Conservation (phyloP, 306 rosid genomes). For the Pterocarpus macrocarpus region DNA sequence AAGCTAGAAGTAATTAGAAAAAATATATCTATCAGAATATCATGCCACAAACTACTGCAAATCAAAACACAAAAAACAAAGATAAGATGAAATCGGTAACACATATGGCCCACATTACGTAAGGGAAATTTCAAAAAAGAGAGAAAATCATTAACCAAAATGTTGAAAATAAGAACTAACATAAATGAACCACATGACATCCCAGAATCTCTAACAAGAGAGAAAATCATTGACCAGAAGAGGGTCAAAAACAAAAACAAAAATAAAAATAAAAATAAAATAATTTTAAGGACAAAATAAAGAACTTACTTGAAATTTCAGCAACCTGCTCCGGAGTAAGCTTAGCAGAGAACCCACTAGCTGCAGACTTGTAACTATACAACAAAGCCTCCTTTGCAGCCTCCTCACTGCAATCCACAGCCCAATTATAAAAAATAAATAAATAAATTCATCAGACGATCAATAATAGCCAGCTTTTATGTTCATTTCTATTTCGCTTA, state of each 20-base stretch:
- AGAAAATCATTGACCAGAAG: not conserved
- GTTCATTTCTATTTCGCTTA: not conserved
- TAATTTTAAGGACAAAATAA: too few relatives aligned
- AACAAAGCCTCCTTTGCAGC: constrained; percentile 93
- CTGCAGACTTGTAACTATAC: constrained; percentile 89
- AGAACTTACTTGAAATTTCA: constrained; percentile 60
- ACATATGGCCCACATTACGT: not conserved
- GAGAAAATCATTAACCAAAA: not conserved
- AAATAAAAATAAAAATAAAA: too few relatives aligned
- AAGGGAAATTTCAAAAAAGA: not conserved
- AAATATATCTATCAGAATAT: not conserved
- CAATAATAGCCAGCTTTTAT: not conserved
- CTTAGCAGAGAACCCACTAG: constrained; percentile 94
- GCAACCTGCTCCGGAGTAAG: constrained; percentile 65
- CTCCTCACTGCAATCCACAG: constrained; percentile 66
- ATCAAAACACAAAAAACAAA: constrained; percentile 1
- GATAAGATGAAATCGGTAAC: not conserved
- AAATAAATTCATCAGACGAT: not conserved
- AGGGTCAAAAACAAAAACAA: not conserved
- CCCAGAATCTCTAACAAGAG: not conserved
- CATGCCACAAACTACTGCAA: not conserved
- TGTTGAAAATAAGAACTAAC: not conserved
- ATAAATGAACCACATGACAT: not conserved
- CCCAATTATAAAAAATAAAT: not conserved
- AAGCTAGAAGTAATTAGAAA: too few relatives aligned